Conservation (phyloP, 257 asterid genomes). For the Nicotiana paniculata region DNA sequence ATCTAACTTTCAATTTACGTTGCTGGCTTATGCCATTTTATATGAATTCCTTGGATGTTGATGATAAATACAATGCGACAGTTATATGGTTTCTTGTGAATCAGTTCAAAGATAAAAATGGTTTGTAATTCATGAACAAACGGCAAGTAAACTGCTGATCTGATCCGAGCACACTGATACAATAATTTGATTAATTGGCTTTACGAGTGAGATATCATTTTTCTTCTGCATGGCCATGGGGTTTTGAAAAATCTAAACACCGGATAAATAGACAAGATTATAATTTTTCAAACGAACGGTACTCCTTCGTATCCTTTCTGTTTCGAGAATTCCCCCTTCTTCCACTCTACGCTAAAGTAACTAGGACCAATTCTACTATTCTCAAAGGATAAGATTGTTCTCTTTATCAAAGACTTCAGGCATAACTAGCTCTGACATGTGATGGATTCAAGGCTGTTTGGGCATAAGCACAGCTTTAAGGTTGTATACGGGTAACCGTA, state of each 20-base stretch:
- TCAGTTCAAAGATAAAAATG: not conserved
- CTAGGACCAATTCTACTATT: not conserved
- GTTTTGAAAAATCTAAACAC: not conserved
- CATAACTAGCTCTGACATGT: not conserved
- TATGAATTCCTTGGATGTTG: not conserved
- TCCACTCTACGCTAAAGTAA: not conserved
- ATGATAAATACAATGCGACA: not conserved
- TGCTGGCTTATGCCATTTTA: not conserved
- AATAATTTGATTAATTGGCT: not conserved
- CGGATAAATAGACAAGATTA: not conserved
- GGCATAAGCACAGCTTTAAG: not conserved
- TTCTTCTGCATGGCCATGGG: not conserved
- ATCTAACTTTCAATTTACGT: too few relatives aligned
- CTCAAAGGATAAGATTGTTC: not conserved
- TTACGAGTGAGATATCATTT: not conserved
- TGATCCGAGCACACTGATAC: not conserved
- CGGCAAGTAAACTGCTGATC: not conserved
- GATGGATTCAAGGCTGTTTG: not conserved
- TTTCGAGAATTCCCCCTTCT: not conserved
- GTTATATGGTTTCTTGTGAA: not conserved
- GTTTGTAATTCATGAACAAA: not conserved
- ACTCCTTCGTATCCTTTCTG: not conserved
- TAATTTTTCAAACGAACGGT: not conserved
- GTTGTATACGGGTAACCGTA: too few relatives aligned
- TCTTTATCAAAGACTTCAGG: not conserved